Conservation (phyloP, 2,329 filamentous ascomycete species). For the Aspergillus ochraceoroseus region DNA sequence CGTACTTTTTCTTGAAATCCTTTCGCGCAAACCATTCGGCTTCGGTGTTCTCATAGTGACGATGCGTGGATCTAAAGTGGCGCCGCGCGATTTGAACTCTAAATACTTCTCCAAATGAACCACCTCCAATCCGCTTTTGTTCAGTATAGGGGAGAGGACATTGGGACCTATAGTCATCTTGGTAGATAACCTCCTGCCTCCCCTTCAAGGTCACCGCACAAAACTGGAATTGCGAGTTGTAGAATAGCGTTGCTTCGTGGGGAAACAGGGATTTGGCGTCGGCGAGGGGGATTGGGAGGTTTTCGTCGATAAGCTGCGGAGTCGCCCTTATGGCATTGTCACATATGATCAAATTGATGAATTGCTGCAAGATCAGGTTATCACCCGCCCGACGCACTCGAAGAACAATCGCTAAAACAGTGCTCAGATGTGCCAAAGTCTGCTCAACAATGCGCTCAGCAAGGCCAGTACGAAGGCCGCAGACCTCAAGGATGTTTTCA, state of each 20-base stretch:
- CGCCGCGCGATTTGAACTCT: slow-evolving; percentile 32
- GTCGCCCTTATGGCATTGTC: not conserved
- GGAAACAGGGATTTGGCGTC: slow-evolving; percentile 7
- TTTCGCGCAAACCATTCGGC: slow-evolving; percentile 33
- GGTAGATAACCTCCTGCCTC: slow-evolving; percentile 27
- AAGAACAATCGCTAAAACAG: slow-evolving; percentile 32
- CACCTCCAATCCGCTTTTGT: slow-evolving; percentile 29
- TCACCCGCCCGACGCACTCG: slow-evolving; percentile 27
- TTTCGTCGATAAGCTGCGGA: slow-evolving; percentile 7
- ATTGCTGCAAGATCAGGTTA: slow-evolving; percentile 18
- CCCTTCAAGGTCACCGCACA: slow-evolving; percentile 31
- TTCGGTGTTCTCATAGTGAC: slow-evolving; percentile 10
- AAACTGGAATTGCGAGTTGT: slow-evolving; percentile 32
- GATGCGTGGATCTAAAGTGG: slow-evolving; percentile 30
- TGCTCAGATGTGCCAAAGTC: slow-evolving; percentile 23
- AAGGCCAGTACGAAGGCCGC: not conserved
- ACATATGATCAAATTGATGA: slow-evolving; percentile 5
- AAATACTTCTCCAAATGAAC: slow-evolving; percentile 32
- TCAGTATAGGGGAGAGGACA: slow-evolving; percentile 33
- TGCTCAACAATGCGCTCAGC: not conserved
- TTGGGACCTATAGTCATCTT: slow-evolving; percentile 20
- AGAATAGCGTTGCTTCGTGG: slow-evolving; percentile 27
- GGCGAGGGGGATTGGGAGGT: slow-evolving; percentile 10
- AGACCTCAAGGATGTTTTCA: not conserved
- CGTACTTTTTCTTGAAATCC: slow-evolving; percentile 30